These are phyloP conservation scores for Xylaria sp. DNA, from an alignment of 2,329 filamentous ascomycete species.

Conservation along the genomic window DNA sequence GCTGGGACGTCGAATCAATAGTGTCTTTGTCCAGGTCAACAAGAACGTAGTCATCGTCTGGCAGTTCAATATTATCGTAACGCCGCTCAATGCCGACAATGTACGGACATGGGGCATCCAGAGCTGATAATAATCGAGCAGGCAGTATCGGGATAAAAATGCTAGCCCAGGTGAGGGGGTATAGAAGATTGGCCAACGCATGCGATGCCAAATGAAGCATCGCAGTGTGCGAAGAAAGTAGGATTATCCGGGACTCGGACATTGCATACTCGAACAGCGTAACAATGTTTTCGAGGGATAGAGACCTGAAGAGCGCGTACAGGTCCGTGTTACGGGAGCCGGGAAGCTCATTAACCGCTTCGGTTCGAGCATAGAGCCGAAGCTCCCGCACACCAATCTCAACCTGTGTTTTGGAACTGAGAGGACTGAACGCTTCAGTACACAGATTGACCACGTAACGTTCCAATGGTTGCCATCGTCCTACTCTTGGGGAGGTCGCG, in stretches of 20 bases:
- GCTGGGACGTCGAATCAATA: constrained; percentile 84
- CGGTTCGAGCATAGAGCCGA: constrained; percentile 90
- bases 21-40: constrained; percentile 93
- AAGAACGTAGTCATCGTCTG: constrained; percentile 94
- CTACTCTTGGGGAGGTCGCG: constrained; percentile 87
- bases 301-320: constrained; percentile 88
- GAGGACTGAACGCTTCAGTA: constrained; percentile 90
- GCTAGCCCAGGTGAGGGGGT: constrained; percentile 91
- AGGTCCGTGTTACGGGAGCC: constrained; percentile 91
- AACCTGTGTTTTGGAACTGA: constrained; percentile 94
- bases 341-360: constrained; percentile 91
- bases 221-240: constrained; percentile 92
- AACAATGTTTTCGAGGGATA: constrained; percentile 92
- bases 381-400: constrained; percentile 91
- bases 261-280: constrained; percentile 93
- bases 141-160: constrained; percentile 94
- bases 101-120: constrained; percentile 96
- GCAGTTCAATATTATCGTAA: constrained; percentile 86
- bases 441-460: constrained; percentile 97
- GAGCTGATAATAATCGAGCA: constrained; percentile 84
- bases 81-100: constrained; percentile 95
- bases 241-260: constrained; percentile 93
- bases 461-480: constrained; percentile 95
- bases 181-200: constrained; percentile 85
- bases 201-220: constrained; percentile 95